Percentiles rank a stretch among this genome's conserved stretches.
phyloP scores from a whole-genome alignment of 1,139 yeast genomes.

The Meyerozyma carpophila region DNA sequence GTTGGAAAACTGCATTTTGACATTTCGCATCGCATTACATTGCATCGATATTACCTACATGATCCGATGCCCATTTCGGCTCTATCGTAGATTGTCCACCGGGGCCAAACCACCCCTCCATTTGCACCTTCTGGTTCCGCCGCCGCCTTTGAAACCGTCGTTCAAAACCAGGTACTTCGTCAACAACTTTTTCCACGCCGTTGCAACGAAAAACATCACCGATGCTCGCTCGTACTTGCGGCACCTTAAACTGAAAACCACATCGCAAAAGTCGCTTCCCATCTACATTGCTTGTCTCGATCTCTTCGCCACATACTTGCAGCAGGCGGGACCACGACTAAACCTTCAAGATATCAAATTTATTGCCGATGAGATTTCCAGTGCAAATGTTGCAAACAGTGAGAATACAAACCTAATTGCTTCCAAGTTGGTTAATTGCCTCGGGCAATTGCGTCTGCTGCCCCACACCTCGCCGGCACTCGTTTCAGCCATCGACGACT shows the following conservation, averaged over 20 bases:
- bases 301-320: not conserved
- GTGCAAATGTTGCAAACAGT: constrained; percentile 1
- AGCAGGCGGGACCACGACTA: not conserved
- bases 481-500: not conserved
- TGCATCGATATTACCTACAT: not conserved
- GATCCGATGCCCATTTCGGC: not conserved
- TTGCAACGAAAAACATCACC: not conserved
- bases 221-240: not conserved
- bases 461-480: not conserved
- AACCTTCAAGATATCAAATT: constrained; percentile 9
- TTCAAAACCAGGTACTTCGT: not conserved
- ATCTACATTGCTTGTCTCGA: not conserved
- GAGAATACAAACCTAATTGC: constrained; percentile 1
- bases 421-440: constrained; percentile 3
- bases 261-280: not conserved
- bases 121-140: not conserved
- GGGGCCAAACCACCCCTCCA: not conserved
- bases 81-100: not conserved
- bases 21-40: not conserved
- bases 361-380: constrained; percentile 8
- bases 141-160: not conserved
- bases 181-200: not conserved
- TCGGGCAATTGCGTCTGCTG: not conserved
- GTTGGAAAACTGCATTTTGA: not conserved
- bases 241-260: not conserved